Conservation (phyloP, 2,329 filamentous ascomycete species). For the Fusarium sororula region DNA sequence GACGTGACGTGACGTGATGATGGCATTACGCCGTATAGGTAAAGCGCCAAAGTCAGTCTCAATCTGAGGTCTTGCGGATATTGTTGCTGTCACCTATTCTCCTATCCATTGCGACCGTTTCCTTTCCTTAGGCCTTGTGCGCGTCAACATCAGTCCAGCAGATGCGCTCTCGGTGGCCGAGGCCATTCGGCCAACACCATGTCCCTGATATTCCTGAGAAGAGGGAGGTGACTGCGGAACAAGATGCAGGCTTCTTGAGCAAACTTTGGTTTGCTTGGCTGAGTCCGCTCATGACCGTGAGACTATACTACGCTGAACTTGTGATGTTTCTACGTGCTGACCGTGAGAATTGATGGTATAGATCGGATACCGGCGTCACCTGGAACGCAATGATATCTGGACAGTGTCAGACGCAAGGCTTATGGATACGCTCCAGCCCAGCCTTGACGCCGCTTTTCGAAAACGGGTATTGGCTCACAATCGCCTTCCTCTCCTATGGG, state of each 20-base stretch:
- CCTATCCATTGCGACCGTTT: not conserved
- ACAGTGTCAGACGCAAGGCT: not conserved
- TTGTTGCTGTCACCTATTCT: not conserved
- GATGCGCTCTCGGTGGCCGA: not conserved
- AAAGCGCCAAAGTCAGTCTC: not conserved
- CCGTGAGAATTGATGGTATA: not conserved
- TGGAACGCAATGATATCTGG: not conserved
- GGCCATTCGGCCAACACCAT: not conserved
- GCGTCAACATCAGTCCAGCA: not conserved
- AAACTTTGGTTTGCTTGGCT: not conserved
- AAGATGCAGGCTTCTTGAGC: not conserved
- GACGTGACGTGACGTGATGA: not conserved
- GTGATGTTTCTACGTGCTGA: not conserved
- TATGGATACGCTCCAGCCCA: not conserved
- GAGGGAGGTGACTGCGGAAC: not conserved
- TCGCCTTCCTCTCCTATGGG: not conserved
- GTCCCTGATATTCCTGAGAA: not conserved
- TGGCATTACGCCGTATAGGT: not conserved
- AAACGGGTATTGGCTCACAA: not conserved
- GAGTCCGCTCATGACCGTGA: not conserved
- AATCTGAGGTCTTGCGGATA: not conserved
- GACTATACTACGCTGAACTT: not conserved
- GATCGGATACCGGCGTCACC: not conserved
- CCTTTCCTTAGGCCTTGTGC: not conserved
- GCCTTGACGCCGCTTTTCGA: not conserved